Evolutionary conservation across 306 rosid species (phyloP), one percentile per base, ranked within the genome.

Genomic region (Vachellia pachyceras): DNA sequence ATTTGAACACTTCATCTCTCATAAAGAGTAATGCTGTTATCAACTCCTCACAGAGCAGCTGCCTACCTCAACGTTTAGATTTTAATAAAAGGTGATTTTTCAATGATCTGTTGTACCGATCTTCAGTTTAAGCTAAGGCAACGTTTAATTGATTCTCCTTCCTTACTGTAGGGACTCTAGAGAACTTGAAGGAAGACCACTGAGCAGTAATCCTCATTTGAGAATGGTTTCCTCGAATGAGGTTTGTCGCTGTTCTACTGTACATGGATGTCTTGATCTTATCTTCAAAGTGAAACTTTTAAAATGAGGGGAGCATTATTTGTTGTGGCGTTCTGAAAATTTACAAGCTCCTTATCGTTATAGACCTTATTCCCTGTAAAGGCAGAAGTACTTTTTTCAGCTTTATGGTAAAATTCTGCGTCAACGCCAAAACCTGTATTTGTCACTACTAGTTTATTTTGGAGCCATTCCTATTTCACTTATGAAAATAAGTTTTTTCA

Each of bases 141-240:
- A 71, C 42, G 12, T 69, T 37, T 78, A 50, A 73, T 50, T 73
- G 66, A 68, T 67, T 71, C 36, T 66, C 39, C 68, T 67, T 69
- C 65, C 22, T 69, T 40, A 58, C 47, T 67, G 47, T 68, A 90
- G 96, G 92, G 79, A 80, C 37, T 69, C 54, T 39, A 68, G 55
- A 58, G 89, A 83, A 74, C 47, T 78, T 61, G 72, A 77, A 80
- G 83, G 72, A 79, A 55, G 40, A 73, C 78, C 85, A 13, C 44
- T 54, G 23, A 63, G 60, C 57, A 45, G 25, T 52, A 52, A 83
- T 75, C 78, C 85, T 79, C 89, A 90, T 33, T 71, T 83, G 73
- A 63, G 83, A 72, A 85, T 33, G 52, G 89, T 91, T 75, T 88
- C 99, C 65, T 88, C 97, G 5, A 85, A 91, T 71, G 83, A 89